Conservation (phyloP, 345 rosid genomes). For the Gossypium bickii region DNA sequence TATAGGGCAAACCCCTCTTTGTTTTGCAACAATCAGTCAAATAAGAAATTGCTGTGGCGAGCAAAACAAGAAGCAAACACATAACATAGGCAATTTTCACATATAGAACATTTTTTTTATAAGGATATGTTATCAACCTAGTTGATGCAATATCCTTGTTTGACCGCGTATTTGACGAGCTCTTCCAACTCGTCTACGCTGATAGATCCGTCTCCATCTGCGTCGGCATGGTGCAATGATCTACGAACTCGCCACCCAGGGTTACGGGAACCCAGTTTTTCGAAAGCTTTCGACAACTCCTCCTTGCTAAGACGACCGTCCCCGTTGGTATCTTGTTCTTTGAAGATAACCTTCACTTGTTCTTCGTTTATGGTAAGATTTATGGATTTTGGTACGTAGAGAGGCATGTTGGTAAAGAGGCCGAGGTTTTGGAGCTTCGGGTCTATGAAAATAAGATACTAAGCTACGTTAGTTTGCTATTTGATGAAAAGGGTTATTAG, state of each 20-base stretch:
- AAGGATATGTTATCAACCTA: background rate
- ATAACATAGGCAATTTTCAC: background rate
- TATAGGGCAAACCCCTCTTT: background rate
- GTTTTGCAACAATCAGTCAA: background rate
- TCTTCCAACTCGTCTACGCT: slow-evolving; percentile 19
- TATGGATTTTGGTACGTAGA: slow-evolving; percentile 4
- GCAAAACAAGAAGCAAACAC: background rate
- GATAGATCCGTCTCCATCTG: slow-evolving; percentile 23
- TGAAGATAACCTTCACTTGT: slow-evolving; percentile 22
- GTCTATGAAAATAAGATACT: background rate
- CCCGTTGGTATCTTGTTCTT: slow-evolving; percentile 21
- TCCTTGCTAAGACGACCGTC: slow-evolving; percentile 24
- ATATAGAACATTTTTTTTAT: background rate
- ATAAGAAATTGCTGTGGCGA: background rate
- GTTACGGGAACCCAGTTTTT: slow-evolving; percentile 19
- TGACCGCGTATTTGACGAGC: slow-evolving; percentile 22
- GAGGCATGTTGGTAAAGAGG: background rate
- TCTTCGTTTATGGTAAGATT: background rate
- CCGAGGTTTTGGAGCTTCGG: background rate
- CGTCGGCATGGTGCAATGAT: slow-evolving; percentile 19
- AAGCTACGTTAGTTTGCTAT: background rate
- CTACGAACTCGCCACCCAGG: slow-evolving; percentile 24
- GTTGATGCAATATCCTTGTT: slow-evolving; percentile 9
- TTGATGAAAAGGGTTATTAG: background rate
- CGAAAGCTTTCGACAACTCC: slow-evolving; percentile 23